Evolutionary conservation across 306 rosid species (phyloP).

Genomic region (Astragalus membranaceus): DNA sequence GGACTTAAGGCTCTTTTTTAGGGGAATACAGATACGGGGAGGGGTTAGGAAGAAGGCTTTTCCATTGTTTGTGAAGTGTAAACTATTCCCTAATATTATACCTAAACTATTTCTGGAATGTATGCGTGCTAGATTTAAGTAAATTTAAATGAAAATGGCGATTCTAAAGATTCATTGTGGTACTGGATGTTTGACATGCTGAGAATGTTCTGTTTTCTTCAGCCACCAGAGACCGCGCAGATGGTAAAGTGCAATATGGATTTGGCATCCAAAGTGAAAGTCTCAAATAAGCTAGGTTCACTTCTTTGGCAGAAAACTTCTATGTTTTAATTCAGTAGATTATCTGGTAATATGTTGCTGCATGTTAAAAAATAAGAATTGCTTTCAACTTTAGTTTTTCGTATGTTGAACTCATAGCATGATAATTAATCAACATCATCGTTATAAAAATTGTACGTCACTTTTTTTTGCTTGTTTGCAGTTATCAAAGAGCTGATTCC

Average conservation of each 20-base stretch:
- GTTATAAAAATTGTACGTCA: not conserved
- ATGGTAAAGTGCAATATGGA: slow-evolving; percentile 57
- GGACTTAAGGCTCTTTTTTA: no score
- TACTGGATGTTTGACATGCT: slow-evolving; percentile 9
- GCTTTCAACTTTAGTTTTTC: not conserved
- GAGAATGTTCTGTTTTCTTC: slow-evolving; percentile 21
- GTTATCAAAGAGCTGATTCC: slow-evolving; percentile 97
- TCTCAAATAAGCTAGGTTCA: slow-evolving; percentile 96
- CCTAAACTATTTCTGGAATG: not conserved
- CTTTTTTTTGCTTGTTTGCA: slow-evolving; percentile 29
- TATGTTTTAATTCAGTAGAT: slow-evolving; percentile 5
- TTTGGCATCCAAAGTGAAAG: slow-evolving; percentile 82
- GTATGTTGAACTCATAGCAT: not conserved
- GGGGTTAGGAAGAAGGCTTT: not conserved
- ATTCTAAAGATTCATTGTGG: not conserved
- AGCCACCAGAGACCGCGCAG: slow-evolving; percentile 62
- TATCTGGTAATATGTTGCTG: slow-evolving; percentile 1
- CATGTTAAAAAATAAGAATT: not conserved
- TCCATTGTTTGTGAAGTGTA: not conserved
- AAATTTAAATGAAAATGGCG: not conserved
- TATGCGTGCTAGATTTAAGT: not conserved
- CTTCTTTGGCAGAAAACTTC: slow-evolving; percentile 1
- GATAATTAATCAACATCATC: not conserved
- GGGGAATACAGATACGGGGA: no score
- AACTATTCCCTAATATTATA: not conserved